phyloP scores from a whole-genome alignment of 768 basidiomycete genomes.

The Boletus vermiculosoides region DNA sequence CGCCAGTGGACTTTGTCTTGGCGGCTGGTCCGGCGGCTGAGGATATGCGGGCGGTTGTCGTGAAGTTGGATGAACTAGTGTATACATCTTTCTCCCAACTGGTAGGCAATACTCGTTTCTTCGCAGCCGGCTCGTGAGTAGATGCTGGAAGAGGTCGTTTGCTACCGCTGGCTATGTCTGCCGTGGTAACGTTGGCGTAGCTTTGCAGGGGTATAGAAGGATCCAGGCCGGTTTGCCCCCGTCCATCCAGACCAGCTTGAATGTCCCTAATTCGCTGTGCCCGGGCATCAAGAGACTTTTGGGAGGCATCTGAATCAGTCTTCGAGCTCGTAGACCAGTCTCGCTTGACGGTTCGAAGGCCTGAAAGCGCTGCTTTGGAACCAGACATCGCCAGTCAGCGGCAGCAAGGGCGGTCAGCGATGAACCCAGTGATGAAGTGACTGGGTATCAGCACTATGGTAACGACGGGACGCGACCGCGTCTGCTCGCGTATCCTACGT shows the following conservation, averaged over 20 bases:
- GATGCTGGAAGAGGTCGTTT: slow-evolving; percentile 34
- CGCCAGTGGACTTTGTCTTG: slow-evolving; percentile 7
- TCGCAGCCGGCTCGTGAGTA: slow-evolving; percentile 33
- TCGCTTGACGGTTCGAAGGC: slow-evolving; percentile 57
- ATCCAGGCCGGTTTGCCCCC: slow-evolving; percentile 29
- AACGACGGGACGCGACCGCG: neutral
- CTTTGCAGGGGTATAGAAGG: slow-evolving; percentile 10
- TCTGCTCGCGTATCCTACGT: neutral
- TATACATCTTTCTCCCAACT: slow-evolving; percentile 43
- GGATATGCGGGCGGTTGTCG: slow-evolving; percentile 9
- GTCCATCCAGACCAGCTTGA: slow-evolving; percentile 53
- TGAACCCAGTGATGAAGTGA: neutral
- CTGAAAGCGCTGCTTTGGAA: slow-evolving; percentile 47
- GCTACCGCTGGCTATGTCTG: slow-evolving; percentile 25
- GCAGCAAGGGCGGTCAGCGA: neutral
- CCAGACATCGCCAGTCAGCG: slow-evolving; percentile 24
- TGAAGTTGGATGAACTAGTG: slow-evolving; percentile 38
- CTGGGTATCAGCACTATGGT: neutral
- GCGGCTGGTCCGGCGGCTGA: slow-evolving; percentile 12
- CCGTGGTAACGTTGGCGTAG: slow-evolving; percentile 13
- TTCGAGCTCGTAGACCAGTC: slow-evolving; percentile 58
- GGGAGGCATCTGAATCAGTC: slow-evolving; percentile 16
- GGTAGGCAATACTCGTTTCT: slow-evolving; percentile 58
- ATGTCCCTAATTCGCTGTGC: slow-evolving; percentile 55
- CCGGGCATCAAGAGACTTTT: slow-evolving; percentile 24